These are phyloP conservation scores for Gelatoporia subvermispora DNA, from an alignment of 768 basidiomycete genomes.

Conservation along the genomic window DNA sequence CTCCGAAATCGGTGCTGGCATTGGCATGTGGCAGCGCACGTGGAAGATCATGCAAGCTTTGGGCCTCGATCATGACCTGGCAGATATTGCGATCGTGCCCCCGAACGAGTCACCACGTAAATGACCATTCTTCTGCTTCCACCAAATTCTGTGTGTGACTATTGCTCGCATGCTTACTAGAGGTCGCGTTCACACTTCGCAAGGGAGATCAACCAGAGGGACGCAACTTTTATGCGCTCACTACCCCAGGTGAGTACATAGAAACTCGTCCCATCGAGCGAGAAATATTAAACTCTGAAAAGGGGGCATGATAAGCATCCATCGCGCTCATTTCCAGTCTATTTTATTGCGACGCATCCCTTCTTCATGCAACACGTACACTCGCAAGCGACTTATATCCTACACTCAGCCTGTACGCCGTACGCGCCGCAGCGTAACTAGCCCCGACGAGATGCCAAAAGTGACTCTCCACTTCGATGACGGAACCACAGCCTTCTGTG, in stretches of 20 bases:
- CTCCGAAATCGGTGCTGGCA: slow-evolving; percentile 27
- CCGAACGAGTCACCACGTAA: slow-evolving; percentile 19
- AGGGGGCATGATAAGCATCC: slow-evolving; percentile 38
- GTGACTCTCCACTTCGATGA: slow-evolving; percentile 58
- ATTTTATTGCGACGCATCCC: slow-evolving; percentile 49
- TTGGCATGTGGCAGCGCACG: slow-evolving; percentile 33
- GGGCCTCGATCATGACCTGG: slow-evolving; percentile 23
- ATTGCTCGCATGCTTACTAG: slow-evolving; percentile 28
- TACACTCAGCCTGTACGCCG: slow-evolving; percentile 38
- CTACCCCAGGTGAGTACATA: slow-evolving; percentile 47
- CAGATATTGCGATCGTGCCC: slow-evolving; percentile 19
- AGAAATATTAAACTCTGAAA: neutral
- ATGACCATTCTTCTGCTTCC: slow-evolving; percentile 7
- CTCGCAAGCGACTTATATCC: slow-evolving; percentile 54
- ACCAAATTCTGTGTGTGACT: neutral
- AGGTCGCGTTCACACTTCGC: slow-evolving; percentile 47
- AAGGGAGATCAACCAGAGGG: slow-evolving; percentile 59
- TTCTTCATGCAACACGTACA: slow-evolving; percentile 40
- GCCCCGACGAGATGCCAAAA: slow-evolving; percentile 17
- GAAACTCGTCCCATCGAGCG: neutral
- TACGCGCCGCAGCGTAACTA: slow-evolving; percentile 4
- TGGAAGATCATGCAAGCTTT: slow-evolving; percentile 22
- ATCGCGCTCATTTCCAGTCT: slow-evolving; percentile 64
- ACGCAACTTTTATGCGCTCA: slow-evolving; percentile 45
- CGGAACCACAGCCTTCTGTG: slow-evolving; percentile 53